Evolutionary conservation across 345 rosid genomes (phyloP), one percentile per base, ranked within the genome.

Genomic region (Pistacia vera): DNA sequence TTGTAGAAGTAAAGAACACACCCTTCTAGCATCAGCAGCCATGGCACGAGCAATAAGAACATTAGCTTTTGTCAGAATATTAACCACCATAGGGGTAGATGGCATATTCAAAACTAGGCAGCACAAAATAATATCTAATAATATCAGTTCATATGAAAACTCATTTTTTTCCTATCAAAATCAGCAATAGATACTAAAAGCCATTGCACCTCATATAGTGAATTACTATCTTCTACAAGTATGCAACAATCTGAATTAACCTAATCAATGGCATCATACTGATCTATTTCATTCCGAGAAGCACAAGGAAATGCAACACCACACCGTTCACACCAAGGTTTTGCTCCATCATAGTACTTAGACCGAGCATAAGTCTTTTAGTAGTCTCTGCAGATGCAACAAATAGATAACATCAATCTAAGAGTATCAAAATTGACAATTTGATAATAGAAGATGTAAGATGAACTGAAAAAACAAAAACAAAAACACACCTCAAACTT

Each of bases 21-120:
- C 99, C 88, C 97, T 97, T 84, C 98, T 98, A 71, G 99, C 97
- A 81, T 97, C 97, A 78, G 99, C 97, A 56, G 99, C 99, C 87
- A 92, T 83, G 63, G 98, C 93, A 83, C 97, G 99, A 81, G 97
- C 99, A 56, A 92, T 84, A 66, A 96, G 92, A 74, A 93, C 90
- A 83, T 87, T 92, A 41, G 97, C 93, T 80, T 93, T 93, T 80
- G 89, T 92, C 84, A 93, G 83, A 75, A 92, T 86, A 72, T 93
- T 97, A 73, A 88, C 88, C 35, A 97, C 99, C 88, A 92, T 98
- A 76, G 95, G 85, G 64, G 99, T 91, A 79, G 97, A 96, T 4
- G 99, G 95, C 99, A 96, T 96, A 82, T 86, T 93, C 69, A 98
- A 92, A 80, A 98, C 98, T 96, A 77, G 51, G 64, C 17, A 63